These are phyloP conservation scores for Schrenkiella parvula DNA, from an alignment of 345 rosid genomes.

Conservation along the genomic window DNA sequence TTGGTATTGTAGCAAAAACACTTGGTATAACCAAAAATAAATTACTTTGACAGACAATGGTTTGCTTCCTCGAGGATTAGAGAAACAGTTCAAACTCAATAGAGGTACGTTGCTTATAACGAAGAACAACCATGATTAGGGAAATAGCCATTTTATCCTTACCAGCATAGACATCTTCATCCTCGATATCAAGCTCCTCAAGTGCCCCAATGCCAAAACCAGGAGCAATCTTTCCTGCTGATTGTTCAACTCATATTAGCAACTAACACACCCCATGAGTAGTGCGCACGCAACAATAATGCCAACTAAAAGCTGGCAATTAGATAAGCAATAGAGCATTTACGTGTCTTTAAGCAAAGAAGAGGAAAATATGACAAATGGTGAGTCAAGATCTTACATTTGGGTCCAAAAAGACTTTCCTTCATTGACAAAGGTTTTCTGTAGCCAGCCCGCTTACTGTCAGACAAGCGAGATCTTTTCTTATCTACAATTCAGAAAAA, in stretches of 20 bases:
- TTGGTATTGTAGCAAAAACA: not conserved
- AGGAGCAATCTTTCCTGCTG: constrained; percentile 82
- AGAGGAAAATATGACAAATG: not conserved
- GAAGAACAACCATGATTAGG: not conserved
- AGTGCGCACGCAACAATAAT: constrained; percentile 6
- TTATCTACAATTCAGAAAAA: constrained; percentile 46
- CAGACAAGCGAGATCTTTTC: constrained; percentile 57
- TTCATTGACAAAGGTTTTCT: constrained; percentile 51
- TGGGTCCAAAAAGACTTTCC: constrained; percentile 69
- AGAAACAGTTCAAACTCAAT: not conserved
- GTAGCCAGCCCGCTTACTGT: constrained; percentile 43
- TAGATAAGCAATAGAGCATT: not conserved
- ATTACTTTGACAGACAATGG: not conserved
- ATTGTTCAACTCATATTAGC: constrained; percentile 41
- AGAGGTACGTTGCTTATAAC: constrained; percentile 5
- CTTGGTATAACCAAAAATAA: not conserved
- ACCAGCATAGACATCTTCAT: constrained; percentile 81
- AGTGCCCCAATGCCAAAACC: constrained; percentile 99
- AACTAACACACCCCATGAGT: constrained; percentile 24
- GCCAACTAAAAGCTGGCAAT: constrained; percentile 15
- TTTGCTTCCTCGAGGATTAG: constrained; percentile 9
- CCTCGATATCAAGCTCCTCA: constrained; percentile 94
- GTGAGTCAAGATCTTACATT: constrained; percentile 55
- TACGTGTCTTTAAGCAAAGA: not conserved
- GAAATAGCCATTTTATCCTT: not conserved